Evolutionary conservation across 2,329 filamentous ascomycete species (phyloP).

Genomic region (Fusarium compactum): DNA sequence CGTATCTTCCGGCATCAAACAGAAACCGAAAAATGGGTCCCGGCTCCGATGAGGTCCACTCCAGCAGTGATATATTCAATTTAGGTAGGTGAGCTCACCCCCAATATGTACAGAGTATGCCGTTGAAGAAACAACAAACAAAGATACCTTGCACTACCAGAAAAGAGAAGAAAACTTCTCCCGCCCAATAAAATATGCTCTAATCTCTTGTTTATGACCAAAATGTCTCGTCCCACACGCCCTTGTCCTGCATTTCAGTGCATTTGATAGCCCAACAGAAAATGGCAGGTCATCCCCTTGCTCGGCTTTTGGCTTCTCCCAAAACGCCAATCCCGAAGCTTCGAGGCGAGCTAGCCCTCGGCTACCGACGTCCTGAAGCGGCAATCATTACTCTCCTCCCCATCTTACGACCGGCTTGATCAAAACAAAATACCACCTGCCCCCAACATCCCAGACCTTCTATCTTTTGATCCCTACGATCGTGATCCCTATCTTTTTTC

Average conservation of each 20-base stretch:
- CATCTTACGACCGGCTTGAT: constrained; percentile 36
- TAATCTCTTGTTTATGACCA: constrained; percentile 33
- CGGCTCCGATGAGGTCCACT: constrained; percentile 30
- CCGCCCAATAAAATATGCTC: background rate
- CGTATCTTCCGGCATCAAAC: constrained; percentile 27
- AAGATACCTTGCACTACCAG: constrained; percentile 3
- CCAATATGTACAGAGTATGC: constrained; percentile 3
- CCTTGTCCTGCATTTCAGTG: constrained; percentile 18
- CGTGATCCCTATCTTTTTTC: constrained; percentile 17
- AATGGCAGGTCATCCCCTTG: constrained; percentile 18
- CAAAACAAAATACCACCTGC: constrained; percentile 44
- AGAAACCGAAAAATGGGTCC: constrained; percentile 31
- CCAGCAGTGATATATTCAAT: constrained; percentile 7
- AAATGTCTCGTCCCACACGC: constrained; percentile 43
- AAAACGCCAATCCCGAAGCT: constrained; percentile 37
- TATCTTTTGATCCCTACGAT: constrained; percentile 27
- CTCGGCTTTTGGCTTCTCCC: constrained; percentile 37
- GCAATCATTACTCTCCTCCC: constrained; percentile 22
- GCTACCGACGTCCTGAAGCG: constrained; percentile 43
- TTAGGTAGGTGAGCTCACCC: background rate
- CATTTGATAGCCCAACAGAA: constrained; percentile 2
- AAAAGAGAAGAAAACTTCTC: background rate
- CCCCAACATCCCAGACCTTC: constrained; percentile 38
- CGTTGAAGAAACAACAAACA: constrained; percentile 16
- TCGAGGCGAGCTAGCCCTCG: constrained; percentile 41